Evolutionary conservation across 805 yeast species (phyloP), one percentile per base, ranked within the genome.

Genomic region (Blastobotrys mokoenaii): DNA sequence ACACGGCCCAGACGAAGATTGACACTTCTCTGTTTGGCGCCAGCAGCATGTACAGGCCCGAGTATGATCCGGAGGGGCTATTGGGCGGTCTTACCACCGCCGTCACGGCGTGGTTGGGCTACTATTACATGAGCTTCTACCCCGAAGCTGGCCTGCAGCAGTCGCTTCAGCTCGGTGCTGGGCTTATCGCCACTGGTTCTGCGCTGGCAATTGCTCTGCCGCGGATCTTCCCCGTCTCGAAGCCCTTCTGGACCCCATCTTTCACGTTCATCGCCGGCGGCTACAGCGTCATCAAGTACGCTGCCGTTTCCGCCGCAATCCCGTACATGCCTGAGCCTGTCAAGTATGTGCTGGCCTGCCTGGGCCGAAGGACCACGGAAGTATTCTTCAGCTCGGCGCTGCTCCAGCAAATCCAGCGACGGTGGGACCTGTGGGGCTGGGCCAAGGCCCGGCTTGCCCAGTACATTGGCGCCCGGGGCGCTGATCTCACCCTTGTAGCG

Each of bases 41-140:
- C 4, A 40, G 51, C 22, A 39, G 48, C 14, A 46, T 57, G 37
- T 62, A 62, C 48, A 47, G 51, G 7, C 47, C 51, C 1, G 54
- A 51, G 31, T 61, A 56, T 43, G 70, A 65, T 41, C 70, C 70
- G 1, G 69, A 66, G 45, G 69, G 68, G 2, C 43, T 63, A n/a
- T 52, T 66, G 14, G 68, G 69, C 3, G 49, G 62, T 6, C 45
- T 66, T 9, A 62, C 57, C 53, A 62, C 68, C 4, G 50, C 68
- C 0, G 59, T 64, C 1, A 56, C 67, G 6, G 54, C 66, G 53
- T 66, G 68, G 67, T 46, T 59, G 20, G 70, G 69, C 1, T 53
- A 47, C 25, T 63, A 64, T 65, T 62, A 54, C 41, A 51, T 50
- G 16, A 38, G 45, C 8, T 52, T 52, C 29, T 44, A 50, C 12